Evolutionary conservation across 352 stramenopile genomes (phyloP).

Genomic region (Pythium phragmiticola): DNA sequence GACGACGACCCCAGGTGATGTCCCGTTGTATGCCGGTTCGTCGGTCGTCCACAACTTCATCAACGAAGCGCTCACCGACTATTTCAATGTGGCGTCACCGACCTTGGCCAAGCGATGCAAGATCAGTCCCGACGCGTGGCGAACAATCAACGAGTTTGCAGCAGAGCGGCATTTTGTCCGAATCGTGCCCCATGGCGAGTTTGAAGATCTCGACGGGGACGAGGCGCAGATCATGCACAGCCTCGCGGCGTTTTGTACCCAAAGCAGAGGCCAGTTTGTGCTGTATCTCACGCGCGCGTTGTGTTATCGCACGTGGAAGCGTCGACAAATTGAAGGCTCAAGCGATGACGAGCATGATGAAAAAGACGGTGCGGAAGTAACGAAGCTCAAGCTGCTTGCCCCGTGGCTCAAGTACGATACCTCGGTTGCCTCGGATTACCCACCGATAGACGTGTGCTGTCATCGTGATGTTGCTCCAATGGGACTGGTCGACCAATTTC

Average conservation of each 20-base stretch:
- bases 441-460: not conserved
- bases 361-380: not conserved
- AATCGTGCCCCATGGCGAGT: not conserved
- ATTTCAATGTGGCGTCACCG: not conserved
- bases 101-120: not conserved
- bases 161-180: not conserved
- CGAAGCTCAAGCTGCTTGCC: not conserved
- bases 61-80: not conserved
- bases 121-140: conserved; percentile 1
- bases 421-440: not conserved
- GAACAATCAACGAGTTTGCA: conserved; percentile 1
- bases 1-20: not conserved
- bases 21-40: not conserved
- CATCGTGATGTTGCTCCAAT: not conserved
- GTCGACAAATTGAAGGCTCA: too few species aligned
- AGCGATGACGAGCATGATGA: too few species aligned
- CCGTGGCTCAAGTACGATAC: not conserved
- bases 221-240: not conserved
- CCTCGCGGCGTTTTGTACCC: not conserved
- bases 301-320: not conserved
- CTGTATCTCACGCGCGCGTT: not conserved
- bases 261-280: not conserved
- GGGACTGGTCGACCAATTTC: not conserved
- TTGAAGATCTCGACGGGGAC: not conserved
- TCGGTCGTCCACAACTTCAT: not conserved